Conservation (phyloP, 768 basidiomycete genomes). For the Fomitopsis pulvina region DNA sequence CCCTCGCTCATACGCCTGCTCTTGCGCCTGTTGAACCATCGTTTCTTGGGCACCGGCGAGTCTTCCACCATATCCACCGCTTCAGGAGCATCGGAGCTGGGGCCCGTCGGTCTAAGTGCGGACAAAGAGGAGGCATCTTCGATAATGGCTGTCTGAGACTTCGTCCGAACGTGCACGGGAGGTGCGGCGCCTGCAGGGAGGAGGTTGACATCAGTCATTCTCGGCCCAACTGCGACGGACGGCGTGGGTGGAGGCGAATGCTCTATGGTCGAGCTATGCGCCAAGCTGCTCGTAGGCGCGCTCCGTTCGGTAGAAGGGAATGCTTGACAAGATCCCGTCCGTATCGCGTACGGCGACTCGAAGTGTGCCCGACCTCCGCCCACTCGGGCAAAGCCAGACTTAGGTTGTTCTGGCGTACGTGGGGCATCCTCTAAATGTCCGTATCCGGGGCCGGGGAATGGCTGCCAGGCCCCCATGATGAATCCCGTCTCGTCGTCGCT, state of each 20-base stretch:
- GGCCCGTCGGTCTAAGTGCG: neutral
- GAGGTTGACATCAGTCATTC: conserved; percentile 17
- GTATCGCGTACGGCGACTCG: conserved; percentile 79
- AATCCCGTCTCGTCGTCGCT: conserved; percentile 74
- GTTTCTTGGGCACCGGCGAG: conserved; percentile 40
- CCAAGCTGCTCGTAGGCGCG: conserved; percentile 14
- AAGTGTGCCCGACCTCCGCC: conserved; percentile 85
- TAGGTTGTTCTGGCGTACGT: conserved; percentile 17
- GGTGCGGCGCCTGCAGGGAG: conserved; percentile 59
- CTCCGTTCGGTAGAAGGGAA: conserved; percentile 55
- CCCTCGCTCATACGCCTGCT: conserved; percentile 57
- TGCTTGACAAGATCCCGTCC: conserved; percentile 53
- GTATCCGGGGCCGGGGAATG: conserved; percentile 53
- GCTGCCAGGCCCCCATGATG: conserved; percentile 95
- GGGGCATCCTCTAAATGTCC: conserved; percentile 35
- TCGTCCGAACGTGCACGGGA: conserved; percentile 62
- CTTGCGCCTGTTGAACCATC: conserved; percentile 63
- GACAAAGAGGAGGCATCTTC: conserved; percentile 31
- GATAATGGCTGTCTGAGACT: conserved; percentile 83
- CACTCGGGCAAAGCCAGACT: conserved; percentile 77
- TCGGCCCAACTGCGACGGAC: conserved; percentile 39
- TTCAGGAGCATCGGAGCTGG: neutral
- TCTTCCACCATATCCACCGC: neutral
- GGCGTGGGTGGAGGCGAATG: conserved; percentile 46
- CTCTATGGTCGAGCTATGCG: conserved; percentile 19